Percentiles rank a stretch among this genome's conserved stretches.
Evolutionary conservation across 345 rosid species (phyloP).

Genomic region (Eucalyptus brandiana): DNA sequence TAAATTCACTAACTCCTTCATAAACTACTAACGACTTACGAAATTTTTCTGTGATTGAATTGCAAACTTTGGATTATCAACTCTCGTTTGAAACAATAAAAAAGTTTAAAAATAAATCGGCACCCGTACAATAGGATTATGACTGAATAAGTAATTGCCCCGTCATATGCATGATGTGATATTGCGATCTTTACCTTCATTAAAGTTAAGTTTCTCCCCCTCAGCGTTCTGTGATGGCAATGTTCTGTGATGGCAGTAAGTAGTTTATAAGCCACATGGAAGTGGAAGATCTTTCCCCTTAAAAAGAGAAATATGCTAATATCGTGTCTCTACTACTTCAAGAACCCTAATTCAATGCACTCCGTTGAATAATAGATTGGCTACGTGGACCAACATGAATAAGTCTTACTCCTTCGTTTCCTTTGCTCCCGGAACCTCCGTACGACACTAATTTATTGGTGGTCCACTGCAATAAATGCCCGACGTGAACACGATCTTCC

Average conservation of each 20-base stretch:
- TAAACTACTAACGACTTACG: neutral
- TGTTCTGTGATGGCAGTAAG: neutral
- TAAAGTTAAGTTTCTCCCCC: neutral
- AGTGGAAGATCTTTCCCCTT: neutral
- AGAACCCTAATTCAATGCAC: neutral
- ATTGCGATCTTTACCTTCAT: neutral
- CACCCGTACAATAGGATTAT: neutral
- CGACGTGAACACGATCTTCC: neutral
- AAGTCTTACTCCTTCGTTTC: neutral
- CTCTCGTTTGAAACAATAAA: neutral
- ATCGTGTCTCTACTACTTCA: neutral
- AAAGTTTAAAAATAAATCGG: too few relatives aligned
- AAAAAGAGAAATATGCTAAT: neutral
- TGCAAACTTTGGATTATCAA: neutral
- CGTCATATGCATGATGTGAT: neutral
- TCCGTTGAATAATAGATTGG: neutral
- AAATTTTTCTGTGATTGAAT: neutral
- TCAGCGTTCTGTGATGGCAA: neutral
- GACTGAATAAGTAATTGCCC: neutral
- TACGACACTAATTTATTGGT: neutral
- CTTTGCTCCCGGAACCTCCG: neutral
- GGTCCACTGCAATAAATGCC: neutral
- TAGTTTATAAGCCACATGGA: neutral
- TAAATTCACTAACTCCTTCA: neutral
- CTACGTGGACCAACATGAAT: neutral